phyloP scores from a whole-genome alignment of 495 filamentous ascomycete genomes.

The Penicillium parvum region DNA sequence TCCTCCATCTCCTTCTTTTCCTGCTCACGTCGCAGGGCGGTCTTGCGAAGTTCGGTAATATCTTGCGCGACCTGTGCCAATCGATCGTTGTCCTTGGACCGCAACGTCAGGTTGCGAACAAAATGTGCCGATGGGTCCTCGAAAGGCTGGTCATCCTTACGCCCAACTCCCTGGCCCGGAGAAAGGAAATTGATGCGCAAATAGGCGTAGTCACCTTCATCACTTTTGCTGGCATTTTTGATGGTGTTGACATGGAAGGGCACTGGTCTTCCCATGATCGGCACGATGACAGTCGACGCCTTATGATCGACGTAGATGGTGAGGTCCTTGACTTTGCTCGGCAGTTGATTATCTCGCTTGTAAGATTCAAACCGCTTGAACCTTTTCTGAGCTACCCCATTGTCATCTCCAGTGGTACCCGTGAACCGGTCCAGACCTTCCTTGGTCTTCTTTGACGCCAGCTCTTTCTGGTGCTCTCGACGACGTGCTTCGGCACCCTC shows the following conservation, averaged over 20 bases:
- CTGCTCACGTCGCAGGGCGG: conserved; percentile 81
- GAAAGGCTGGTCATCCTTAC: conserved; percentile 98
- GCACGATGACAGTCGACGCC: conserved; percentile 83
- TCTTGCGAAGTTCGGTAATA: conserved; percentile 91
- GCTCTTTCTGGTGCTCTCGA: conserved; percentile 87
- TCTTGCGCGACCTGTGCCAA: conserved; percentile 84
- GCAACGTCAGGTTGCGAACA: conserved; percentile 88
- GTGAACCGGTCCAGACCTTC: conserved; percentile 81
- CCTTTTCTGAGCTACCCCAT: conserved; percentile 88
- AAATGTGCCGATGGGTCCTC: conserved; percentile 96
- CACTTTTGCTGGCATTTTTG: conserved; percentile 94
- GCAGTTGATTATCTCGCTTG: conserved; percentile 95
- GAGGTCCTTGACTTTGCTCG: conserved; percentile 73
- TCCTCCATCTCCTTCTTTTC: conserved; percentile 99
- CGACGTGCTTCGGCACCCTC: conserved; percentile 86
- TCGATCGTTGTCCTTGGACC: conserved; percentile 80
- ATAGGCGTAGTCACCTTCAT: conserved; percentile 90
- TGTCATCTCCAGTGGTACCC: conserved; percentile 72
- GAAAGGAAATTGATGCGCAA: conserved; percentile 96
- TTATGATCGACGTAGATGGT: conserved; percentile 86
- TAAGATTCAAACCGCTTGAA: conserved; percentile 99
- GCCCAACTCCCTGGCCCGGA: conserved; percentile 93
- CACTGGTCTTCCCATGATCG: conserved; percentile 95
- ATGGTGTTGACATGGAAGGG: conserved; percentile 99
- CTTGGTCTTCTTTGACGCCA: conserved; percentile 81